phyloP scores from a whole-genome alignment of 1,139 yeast genomes.

The Scheffersomyces lignicola region DNA sequence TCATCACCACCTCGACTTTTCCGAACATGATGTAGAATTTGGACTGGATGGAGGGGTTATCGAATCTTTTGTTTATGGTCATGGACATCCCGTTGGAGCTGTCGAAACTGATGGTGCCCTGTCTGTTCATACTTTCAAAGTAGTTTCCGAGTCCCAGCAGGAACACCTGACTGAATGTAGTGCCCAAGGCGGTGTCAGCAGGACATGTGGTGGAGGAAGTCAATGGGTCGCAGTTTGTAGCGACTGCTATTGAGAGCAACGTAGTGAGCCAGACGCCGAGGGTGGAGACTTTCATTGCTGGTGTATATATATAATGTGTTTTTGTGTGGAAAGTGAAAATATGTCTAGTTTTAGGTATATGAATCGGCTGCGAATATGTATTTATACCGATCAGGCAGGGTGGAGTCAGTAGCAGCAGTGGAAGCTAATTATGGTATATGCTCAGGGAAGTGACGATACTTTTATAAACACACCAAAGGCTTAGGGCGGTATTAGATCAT shows the following conservation, averaged over 20 bases:
- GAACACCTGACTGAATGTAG: constrained; percentile 54
- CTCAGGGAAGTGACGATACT: too few relatives aligned
- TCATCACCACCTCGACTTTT: constrained; percentile 66
- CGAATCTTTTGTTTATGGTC: constrained; percentile 58
- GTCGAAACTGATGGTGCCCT: constrained; percentile 22
- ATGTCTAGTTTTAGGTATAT: not conserved
- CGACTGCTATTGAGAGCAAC: constrained; percentile 4
- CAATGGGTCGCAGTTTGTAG: constrained; percentile 34
- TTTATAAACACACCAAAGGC: too few relatives aligned
- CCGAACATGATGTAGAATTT: constrained; percentile 87
- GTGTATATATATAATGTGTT: too few relatives aligned
- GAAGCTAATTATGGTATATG: too few relatives aligned
- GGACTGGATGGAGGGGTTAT: constrained; percentile 75
- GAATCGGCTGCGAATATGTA: too few relatives aligned
- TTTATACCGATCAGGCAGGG: too few relatives aligned
- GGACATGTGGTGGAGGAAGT: constrained; percentile 24
- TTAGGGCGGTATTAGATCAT: too few relatives aligned
- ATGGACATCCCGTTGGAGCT: constrained; percentile 54
- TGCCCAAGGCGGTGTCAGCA: constrained; percentile 56
- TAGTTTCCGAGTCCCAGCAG: constrained; percentile 36
- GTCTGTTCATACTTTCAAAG: constrained; percentile 28
- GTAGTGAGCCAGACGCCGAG: constrained; percentile 10
- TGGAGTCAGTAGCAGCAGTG: too few relatives aligned
- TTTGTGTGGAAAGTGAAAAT: not conserved
- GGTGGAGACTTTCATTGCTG: constrained; percentile 8